Base-by-base conservation (phyloP, 768 basidiomycete species). In the Amanita rimosa region DNA sequence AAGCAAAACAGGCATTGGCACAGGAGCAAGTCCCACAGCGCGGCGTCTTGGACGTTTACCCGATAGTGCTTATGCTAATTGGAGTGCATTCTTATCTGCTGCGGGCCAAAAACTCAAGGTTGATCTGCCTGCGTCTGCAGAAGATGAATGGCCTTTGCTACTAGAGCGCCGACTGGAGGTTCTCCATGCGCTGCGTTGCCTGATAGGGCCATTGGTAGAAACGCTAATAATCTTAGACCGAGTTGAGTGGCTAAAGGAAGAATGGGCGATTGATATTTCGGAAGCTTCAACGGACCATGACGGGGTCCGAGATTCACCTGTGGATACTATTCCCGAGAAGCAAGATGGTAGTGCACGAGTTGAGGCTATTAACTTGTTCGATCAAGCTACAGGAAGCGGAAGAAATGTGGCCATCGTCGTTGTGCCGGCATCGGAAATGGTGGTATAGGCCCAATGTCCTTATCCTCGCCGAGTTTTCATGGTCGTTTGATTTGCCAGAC, bases 311-410 rank as follows among this genome's bases (percentile, higher is more conserved):
- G 34, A 50, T 17, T 33, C 13, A 24, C 9, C 50, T 24, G 13
- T 22, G 3, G 42, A 33, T 17, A 46, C 16, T 40, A 45, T 35
- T 37, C 22, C 49, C 43, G 42, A 39, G 22, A 44, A 42, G 48
- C 48, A 43, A 49, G 33, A 44, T 29, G 19, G n/a, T 51, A 26
- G 33, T 5, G 31, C 50, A 51, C 34, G 54, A 2, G 69, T 76
- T 16, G 66, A 72, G 26, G 55, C 76, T 17, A 67, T 85, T 2
- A 86, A 84, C 60, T 58, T 89, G 36, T 88, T 89, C 52, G 81
- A 86, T 56, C 85, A 87, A 60, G 67, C 68, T 4, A 74, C 73
- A 2, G 85, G 83, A 38, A 88, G 85, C 60, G 83, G 79, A 41
- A 65, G 85, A 56, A 88, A 87, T 60, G 67, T 84, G 48, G 83